Evolutionary conservation across 495 filamentous ascomycete species (phyloP).

Genomic region (Aspergillus sclerotiicarbonarius): DNA sequence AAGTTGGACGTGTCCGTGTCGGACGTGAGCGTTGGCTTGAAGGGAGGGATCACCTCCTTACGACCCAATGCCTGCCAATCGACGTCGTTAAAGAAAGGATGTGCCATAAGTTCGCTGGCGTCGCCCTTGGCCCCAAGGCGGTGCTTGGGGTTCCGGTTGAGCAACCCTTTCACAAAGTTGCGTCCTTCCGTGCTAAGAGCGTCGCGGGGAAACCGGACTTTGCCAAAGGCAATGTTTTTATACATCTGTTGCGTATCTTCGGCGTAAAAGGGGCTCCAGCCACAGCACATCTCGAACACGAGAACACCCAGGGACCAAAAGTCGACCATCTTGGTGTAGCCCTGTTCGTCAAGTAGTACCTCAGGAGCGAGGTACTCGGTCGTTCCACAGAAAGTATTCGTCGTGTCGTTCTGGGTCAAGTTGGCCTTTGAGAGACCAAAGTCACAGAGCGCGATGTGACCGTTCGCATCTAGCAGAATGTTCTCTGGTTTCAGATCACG

Average conservation of each 20-base stretch:
- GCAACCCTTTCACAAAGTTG: slow-evolving; percentile 95
- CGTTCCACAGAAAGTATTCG: slow-evolving; percentile 98
- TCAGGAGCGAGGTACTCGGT: slow-evolving; percentile 97
- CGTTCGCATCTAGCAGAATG: slow-evolving; percentile 79
- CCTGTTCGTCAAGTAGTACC: slow-evolving; percentile 89
- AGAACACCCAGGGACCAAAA: slow-evolving; percentile 98
- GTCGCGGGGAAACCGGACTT: slow-evolving; percentile 93
- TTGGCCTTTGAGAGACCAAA: slow-evolving; percentile 97
- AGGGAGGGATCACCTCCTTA: slow-evolving; percentile 93
- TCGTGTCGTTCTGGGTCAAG: slow-evolving; percentile 90
- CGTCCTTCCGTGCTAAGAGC: slow-evolving; percentile 89
- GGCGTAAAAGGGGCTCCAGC: slow-evolving; percentile 98
- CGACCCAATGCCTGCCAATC: slow-evolving; percentile 84
- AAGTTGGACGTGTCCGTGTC: slow-evolving; percentile 97
- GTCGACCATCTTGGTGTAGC: slow-evolving; percentile 99
- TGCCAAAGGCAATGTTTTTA: slow-evolving; percentile 99
- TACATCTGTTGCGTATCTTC: slow-evolving; percentile 99
- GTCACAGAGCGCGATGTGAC: slow-evolving; percentile 82
- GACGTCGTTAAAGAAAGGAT: slow-evolving; percentile 91
- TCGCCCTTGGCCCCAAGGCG: slow-evolving; percentile 87
- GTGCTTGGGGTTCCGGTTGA: slow-evolving; percentile 96
- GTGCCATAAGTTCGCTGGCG: slow-evolving; percentile 90
- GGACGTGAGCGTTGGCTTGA: slow-evolving; percentile 94
- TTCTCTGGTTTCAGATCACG: slow-evolving; percentile 88
- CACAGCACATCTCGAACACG: slow-evolving; percentile 99